Evolutionary conservation across 73 alveolate species (phyloP).

Genomic region (Blepharisma stoltei): DNA sequence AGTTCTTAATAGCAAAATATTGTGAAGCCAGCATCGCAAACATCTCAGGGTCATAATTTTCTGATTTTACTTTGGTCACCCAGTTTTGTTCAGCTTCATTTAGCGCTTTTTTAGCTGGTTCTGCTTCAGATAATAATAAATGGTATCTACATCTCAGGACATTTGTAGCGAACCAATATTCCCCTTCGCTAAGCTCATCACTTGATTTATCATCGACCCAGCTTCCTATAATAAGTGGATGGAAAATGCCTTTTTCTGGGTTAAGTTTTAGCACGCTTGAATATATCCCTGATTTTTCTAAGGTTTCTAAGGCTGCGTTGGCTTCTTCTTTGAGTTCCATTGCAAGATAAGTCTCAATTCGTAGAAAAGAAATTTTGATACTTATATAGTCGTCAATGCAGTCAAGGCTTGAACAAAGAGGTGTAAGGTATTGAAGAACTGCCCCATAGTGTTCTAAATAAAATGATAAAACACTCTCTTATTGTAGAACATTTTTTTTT

Average conservation of each 20-base stretch:
- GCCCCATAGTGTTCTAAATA: conserved; percentile 18
- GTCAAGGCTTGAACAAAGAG: not conserved
- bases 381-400: not conserved
- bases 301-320: not conserved
- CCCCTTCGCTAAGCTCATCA: not conserved
- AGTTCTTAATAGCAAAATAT: conserved; percentile 1
- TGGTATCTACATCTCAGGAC: conserved; percentile 6
- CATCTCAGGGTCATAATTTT: not conserved
- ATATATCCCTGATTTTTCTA: not conserved
- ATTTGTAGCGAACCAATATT: not conserved
- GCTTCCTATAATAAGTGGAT: not conserved
- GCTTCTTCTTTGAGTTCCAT: not conserved
- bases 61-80: not conserved
- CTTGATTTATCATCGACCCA: not conserved
- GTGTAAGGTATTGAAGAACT: not conserved
- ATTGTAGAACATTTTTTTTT: too few species aligned
- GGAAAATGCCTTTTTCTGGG: not conserved
- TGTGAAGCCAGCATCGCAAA: not conserved
- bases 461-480: not conserved
- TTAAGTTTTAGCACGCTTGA: not conserved
- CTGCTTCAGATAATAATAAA: not conserved
- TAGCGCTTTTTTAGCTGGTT: conserved; percentile 1
- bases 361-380: conserved; percentile 4
- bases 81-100: not conserved
- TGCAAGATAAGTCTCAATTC: conserved; percentile 4